Base-by-base conservation (phyloP, 1,284 basidiomycete genomes). In the Microbotryomycetes sp. region DNA sequence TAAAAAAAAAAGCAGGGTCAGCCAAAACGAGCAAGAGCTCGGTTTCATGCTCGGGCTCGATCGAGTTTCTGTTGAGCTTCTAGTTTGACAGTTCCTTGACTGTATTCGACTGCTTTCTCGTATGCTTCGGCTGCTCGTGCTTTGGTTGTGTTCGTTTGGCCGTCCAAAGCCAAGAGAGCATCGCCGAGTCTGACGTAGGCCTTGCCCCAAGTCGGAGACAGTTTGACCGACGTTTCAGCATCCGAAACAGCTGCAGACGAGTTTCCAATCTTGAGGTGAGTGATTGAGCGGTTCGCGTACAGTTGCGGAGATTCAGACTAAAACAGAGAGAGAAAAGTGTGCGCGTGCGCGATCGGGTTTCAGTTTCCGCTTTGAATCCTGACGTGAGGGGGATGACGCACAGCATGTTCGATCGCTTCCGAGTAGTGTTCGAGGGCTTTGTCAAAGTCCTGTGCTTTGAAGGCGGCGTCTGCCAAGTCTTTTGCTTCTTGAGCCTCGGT, bases 151-250 rank as follows among this genome's bases (percentile, higher is more conserved):
- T 41, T 16, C 23, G 18, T 11, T 23, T 55, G 35, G 18, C 35
- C 35, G 35, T 11, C 60, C 1, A 70, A 53, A 11, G 18, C 9
- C 35, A 41, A 41, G 9, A 41, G 18, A 5, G 64, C 67, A 31
- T 71, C 70, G 15, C 67, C 70, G 1, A 62, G 31, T 9, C 69
- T 41, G 1, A 70, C 69, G 29, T 53, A 67, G 0, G 63, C 70
- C 48, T 71, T 71, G 0, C 65, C 66, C 54, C 59, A 64, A 2
- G 48, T 60, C 23, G 64, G 62, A 3, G 64, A 61, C 5, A 69
- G 50, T 21, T 47, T 24, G 24, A 66, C 30, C 2, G 67, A 65
- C 16, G 49, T 21, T 0, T 59, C 49, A 1, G 69, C 69, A 52
- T 71, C 69, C 2, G 28, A 13, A 27, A 68, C 60, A 1, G 69